These are phyloP conservation scores for Kingdonia uniflora DNA, from an alignment of 164 flowering plant species.

Conservation along the genomic window DNA sequence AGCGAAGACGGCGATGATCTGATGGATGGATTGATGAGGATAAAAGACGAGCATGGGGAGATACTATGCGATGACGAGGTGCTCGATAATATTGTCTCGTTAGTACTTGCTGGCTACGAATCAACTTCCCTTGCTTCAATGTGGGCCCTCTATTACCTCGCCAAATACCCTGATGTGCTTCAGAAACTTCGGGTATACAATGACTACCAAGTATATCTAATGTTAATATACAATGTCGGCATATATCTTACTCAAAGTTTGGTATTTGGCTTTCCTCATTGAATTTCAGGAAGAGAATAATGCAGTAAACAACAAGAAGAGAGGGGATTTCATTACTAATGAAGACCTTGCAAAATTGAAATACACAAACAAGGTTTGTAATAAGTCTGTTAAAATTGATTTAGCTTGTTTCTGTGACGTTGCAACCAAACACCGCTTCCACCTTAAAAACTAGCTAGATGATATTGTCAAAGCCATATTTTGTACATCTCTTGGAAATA, in stretches of 20 bases:
- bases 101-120: conserved; percentile 39
- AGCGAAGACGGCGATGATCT: conserved; percentile 20
- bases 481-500: too few relatives aligned
- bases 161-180: conserved; percentile 42
- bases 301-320: not conserved
- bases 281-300: conserved; percentile 1
- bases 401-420: too few relatives aligned
- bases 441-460: too few relatives aligned
- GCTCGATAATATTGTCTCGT: conserved; percentile 40
- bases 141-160: conserved; percentile 49
- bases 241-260: too few relatives aligned
- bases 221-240: too few relatives aligned
- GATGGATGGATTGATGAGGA: conserved; percentile 41
- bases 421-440: too few relatives aligned
- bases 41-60: conserved; percentile 39
- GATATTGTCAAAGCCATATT: too few relatives aligned
- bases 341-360: not conserved
- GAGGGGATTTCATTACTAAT: not conserved
- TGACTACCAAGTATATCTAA: too few relatives aligned
- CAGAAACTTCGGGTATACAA: conserved; percentile 27
- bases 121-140: conserved; percentile 32
- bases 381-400: too few relatives aligned
- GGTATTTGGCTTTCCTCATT: not conserved
- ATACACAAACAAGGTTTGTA: conserved; percentile 5
- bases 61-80: conserved; percentile 35